Evolutionary conservation across 805 yeast species (phyloP).

Genomic region (Saccharomycopsis sp.): DNA sequence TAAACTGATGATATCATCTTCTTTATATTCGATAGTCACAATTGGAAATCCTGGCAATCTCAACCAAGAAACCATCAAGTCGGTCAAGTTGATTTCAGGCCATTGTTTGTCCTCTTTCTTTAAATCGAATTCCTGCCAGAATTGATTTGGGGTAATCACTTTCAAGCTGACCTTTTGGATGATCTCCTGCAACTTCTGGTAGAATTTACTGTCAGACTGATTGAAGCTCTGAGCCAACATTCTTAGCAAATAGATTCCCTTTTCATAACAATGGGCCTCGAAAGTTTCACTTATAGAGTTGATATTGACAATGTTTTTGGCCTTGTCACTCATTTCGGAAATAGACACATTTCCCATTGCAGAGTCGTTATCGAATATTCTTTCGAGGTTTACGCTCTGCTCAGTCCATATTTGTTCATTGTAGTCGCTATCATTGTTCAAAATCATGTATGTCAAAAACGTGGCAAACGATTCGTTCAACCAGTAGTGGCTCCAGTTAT

Average conservation of each 20-base stretch:
- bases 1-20: slow-evolving; percentile 28
- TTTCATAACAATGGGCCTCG: slow-evolving; percentile 45
- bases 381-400: slow-evolving; percentile 30
- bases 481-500: slow-evolving; percentile 66
- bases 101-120: background rate
- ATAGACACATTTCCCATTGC: slow-evolving; percentile 26
- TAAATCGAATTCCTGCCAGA: slow-evolving; percentile 43
- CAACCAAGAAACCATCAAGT: slow-evolving; percentile 55
- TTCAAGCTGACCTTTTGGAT: slow-evolving; percentile 31
- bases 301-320: slow-evolving; percentile 29
- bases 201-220: slow-evolving; percentile 30
- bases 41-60: slow-evolving; percentile 55
- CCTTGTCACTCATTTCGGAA: slow-evolving; percentile 33
- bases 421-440: slow-evolving; percentile 29
- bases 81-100: slow-evolving; percentile 37
- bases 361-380: slow-evolving; percentile 29
- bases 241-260: slow-evolving; percentile 50
- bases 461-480: slow-evolving; percentile 77
- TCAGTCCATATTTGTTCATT: slow-evolving; percentile 25
- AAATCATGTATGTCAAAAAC: slow-evolving; percentile 49
- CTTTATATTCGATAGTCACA: slow-evolving; percentile 32
- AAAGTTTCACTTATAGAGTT: slow-evolving; percentile 43
- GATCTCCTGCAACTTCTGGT: slow-evolving; percentile 34
- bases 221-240: slow-evolving; percentile 42
- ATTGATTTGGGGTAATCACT: slow-evolving; percentile 41